A percentile compares a stretch with the other conserved stretches of the same genome.
Evolutionary conservation across 495 filamentous ascomycete genomes (phyloP).

Genomic region (Penicillium alfredii): DNA sequence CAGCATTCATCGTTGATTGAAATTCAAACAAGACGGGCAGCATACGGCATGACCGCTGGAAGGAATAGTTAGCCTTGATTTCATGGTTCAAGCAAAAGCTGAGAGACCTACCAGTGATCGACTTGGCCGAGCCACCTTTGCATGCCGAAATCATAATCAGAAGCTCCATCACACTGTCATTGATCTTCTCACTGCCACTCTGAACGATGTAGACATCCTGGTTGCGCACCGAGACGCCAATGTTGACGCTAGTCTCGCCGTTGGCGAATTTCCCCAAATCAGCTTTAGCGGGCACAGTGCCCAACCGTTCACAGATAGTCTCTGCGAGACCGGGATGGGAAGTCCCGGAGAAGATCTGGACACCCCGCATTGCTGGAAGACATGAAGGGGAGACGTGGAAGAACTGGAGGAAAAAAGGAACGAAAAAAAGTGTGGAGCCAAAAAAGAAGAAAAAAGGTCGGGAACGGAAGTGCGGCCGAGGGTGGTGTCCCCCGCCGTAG

Average conservation of each 20-base stretch:
- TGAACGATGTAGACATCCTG: conserved; percentile 99
- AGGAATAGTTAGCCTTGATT: conserved; percentile 21
- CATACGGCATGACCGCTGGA: conserved; percentile 81
- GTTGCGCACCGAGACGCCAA: conserved; percentile 88
- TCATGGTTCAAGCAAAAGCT: neutral
- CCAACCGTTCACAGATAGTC: conserved; percentile 64
- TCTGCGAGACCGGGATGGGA: conserved; percentile 66
- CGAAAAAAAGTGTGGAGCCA: conserved; percentile 4
- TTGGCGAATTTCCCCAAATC: conserved; percentile 69
- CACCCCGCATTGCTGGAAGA: conserved; percentile 51
- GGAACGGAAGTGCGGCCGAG: conserved; percentile 10
- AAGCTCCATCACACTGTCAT: conserved; percentile 97
- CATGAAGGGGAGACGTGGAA: conserved; percentile 9
- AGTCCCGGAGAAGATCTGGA: conserved; percentile 65
- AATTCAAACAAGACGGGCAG: conserved; percentile 32
- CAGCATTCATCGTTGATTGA: conserved; percentile 36
- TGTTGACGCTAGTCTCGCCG: conserved; percentile 94
- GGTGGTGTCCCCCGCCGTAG: conserved; percentile 17
- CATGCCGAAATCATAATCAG: conserved; percentile 98
- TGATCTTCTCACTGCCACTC: conserved; percentile 93
- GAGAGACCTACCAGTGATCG: conserved; percentile 75
- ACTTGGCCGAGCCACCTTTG: conserved; percentile 95
- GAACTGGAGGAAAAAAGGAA: conserved; percentile 14
- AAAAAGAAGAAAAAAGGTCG: conserved; percentile 18
- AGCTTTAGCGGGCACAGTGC: conserved; percentile 59